phyloP scores from a whole-genome alignment of 2,329 filamentous ascomycete species.

The Penicillium psychrosexuale region DNA sequence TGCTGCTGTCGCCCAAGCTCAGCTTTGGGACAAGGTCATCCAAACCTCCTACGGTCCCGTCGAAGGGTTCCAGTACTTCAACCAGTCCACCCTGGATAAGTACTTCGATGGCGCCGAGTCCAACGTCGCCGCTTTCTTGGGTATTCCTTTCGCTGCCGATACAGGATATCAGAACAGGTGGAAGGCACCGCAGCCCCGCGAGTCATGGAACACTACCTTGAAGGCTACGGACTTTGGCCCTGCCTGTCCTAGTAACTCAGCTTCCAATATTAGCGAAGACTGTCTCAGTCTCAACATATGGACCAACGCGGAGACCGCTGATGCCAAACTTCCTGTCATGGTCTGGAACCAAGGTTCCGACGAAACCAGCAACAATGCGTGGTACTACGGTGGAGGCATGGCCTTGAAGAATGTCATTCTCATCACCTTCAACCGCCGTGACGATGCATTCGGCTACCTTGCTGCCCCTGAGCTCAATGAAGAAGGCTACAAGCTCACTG shows the following conservation, averaged over 20 bases:
- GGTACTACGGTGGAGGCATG: slow-evolving; percentile 31
- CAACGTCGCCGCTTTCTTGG: slow-evolving; percentile 22
- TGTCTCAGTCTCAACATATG: slow-evolving; percentile 35
- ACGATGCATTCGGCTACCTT: slow-evolving; percentile 29
- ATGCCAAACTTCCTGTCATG: slow-evolving; percentile 28
- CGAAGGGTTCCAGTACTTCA: slow-evolving; percentile 24
- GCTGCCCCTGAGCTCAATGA: slow-evolving; percentile 27
- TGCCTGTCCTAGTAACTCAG: slow-evolving; percentile 15
- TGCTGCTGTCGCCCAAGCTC: slow-evolving; percentile 14
- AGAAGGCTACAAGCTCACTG: slow-evolving; percentile 20
- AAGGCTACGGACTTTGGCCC: slow-evolving; percentile 19
- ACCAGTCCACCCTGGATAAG: slow-evolving; percentile 17
- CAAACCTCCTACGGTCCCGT: slow-evolving; percentile 19
- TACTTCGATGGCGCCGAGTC: slow-evolving; percentile 21
- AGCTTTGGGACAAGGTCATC: slow-evolving; percentile 22
- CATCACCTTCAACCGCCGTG: slow-evolving; percentile 29
- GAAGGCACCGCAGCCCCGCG: slow-evolving; percentile 22
- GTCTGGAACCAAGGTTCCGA: slow-evolving; percentile 31
- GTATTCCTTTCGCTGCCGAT: slow-evolving; percentile 25
- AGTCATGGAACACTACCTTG: slow-evolving; percentile 21
- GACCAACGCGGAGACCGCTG: slow-evolving; percentile 22
- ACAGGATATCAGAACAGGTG: slow-evolving; percentile 26
- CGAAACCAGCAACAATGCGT: slow-evolving; percentile 24
- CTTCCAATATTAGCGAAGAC: slow-evolving; percentile 29
- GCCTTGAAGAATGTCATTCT: slow-evolving; percentile 29